These are phyloP conservation scores for Penicillium janthinellum DNA, from an alignment of 2,329 filamentous ascomycete genomes.

Conservation along the genomic window DNA sequence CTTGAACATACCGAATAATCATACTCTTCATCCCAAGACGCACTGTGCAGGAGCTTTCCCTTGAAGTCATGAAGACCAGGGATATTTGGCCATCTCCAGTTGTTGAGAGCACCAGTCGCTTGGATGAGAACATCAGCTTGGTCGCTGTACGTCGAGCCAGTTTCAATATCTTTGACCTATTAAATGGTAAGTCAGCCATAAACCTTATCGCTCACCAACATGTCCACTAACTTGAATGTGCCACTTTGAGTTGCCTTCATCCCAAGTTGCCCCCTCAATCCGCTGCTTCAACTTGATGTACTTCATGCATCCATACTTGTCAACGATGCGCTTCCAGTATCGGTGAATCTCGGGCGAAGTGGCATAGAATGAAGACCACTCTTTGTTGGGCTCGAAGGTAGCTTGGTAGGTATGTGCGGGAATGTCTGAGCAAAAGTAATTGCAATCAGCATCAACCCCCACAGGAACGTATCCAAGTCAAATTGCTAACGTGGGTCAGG, in stretches of 20 bases:
- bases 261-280: constrained; percentile 49
- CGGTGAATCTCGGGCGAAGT: constrained; percentile 52
- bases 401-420: constrained; percentile 54
- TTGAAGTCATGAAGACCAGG: constrained; percentile 51
- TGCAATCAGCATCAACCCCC: neutral
- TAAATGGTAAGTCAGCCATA: neutral
- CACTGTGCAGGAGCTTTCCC: constrained; percentile 49
- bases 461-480: neutral
- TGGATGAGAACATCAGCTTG: constrained; percentile 41
- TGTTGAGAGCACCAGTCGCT: constrained; percentile 44
- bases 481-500: accelerated
- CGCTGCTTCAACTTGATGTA: constrained; percentile 52
- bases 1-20: constrained; percentile 32
- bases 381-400: constrained; percentile 51
- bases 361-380: constrained; percentile 55
- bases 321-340: constrained; percentile 51
- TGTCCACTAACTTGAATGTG: constrained; percentile 25
- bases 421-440: constrained; percentile 39
- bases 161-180: constrained; percentile 29
- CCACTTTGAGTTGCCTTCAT: constrained; percentile 39
- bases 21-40: constrained; percentile 45
- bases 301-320: constrained; percentile 49
- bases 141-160: constrained; percentile 25
- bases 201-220: neutral
- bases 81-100: constrained; percentile 51